Conservation (phyloP, 495 filamentous ascomycete species). For the Neurospora sp. region DNA sequence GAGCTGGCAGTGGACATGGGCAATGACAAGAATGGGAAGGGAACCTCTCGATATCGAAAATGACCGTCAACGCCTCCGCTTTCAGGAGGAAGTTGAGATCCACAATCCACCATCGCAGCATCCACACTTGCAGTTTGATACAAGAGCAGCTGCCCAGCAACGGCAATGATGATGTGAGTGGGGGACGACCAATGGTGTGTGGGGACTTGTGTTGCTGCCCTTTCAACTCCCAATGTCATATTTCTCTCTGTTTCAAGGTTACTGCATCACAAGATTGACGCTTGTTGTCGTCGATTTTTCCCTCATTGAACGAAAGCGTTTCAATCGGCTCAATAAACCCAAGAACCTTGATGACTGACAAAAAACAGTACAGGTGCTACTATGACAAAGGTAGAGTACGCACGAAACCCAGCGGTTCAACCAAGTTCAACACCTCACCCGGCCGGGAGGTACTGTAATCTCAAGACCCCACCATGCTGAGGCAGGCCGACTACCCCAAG, state of each 20-base stretch:
- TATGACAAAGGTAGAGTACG: background rate
- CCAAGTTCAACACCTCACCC: background rate
- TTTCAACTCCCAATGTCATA: background rate
- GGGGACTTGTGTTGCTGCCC: background rate
- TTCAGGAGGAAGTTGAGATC: background rate
- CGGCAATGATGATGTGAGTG: background rate
- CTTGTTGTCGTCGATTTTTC: background rate
- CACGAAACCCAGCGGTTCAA: background rate
- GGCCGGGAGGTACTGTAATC: background rate
- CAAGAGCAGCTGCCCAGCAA: background rate
- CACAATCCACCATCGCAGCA: background rate
- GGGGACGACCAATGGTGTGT: background rate
- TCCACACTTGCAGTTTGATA: background rate
- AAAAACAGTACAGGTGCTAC: background rate
- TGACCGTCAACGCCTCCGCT: background rate
- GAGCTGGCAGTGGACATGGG: background rate
- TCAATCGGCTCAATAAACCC: background rate
- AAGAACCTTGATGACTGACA: background rate
- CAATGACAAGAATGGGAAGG: background rate
- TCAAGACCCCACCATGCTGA: background rate
- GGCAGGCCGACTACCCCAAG: background rate
- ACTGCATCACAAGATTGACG: background rate
- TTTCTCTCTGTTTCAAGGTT: background rate
- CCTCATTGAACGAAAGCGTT: background rate
- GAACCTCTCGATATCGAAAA: background rate